phyloP scores from a whole-genome alignment of 2,329 filamentous ascomycete species.

The Claviceps lovelessii region DNA sequence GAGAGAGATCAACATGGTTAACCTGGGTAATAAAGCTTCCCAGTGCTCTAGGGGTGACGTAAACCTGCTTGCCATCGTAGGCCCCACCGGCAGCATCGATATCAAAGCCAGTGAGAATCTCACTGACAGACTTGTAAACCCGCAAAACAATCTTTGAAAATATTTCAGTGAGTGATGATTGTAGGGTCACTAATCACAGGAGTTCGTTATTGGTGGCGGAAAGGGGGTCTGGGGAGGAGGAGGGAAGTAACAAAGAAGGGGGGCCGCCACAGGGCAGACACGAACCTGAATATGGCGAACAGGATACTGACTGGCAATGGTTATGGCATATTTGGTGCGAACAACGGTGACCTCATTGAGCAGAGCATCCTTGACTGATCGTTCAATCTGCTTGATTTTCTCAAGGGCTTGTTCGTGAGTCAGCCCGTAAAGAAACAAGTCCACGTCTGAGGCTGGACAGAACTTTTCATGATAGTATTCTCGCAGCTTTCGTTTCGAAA shows the following conservation, averaged over 20 bases:
- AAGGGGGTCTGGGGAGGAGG: no score
- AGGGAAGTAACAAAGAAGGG: no score
- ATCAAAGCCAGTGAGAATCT: slow-evolving; percentile 79
- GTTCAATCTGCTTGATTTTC: slow-evolving; percentile 74
- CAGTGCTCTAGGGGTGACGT: slow-evolving; percentile 60
- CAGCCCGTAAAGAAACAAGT: slow-evolving; percentile 72
- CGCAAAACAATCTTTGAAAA: slow-evolving; percentile 57
- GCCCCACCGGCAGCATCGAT: slow-evolving; percentile 73
- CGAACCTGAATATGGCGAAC: slow-evolving; percentile 58
- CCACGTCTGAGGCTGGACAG: slow-evolving; percentile 73
- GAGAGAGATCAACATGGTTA: slow-evolving; percentile 65
- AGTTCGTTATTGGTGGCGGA: not conserved
- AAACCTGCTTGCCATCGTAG: slow-evolving; percentile 66
- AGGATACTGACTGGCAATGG: slow-evolving; percentile 72
- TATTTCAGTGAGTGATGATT: not conserved
- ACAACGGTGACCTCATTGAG: slow-evolving; percentile 73
- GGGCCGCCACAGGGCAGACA: not conserved
- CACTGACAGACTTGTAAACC: slow-evolving; percentile 69
- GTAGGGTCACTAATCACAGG: no score
- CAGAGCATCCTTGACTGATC: slow-evolving; percentile 59
- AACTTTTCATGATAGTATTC: slow-evolving; percentile 72
- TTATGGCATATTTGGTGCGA: slow-evolving; percentile 75
- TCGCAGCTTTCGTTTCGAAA: slow-evolving; percentile 47
- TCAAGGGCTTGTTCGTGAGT: slow-evolving; percentile 63
- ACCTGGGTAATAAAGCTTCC: slow-evolving; percentile 68